phyloP scores from a whole-genome alignment of 148 eudicot genomes.

The Rhododendron mucronatum region DNA sequence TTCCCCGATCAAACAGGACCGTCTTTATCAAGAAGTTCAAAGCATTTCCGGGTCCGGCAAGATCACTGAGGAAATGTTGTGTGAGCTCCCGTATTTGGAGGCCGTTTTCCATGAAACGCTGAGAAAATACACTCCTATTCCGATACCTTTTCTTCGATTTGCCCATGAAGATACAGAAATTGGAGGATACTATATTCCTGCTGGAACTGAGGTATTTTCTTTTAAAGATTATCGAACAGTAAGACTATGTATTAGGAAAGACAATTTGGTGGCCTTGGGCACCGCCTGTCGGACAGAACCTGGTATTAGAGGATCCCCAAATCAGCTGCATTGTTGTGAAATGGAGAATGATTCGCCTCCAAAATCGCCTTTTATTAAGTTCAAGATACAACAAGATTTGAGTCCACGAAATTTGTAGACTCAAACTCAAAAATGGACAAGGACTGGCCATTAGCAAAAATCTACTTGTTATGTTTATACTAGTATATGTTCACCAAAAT shows the following conservation, averaged over 20 bases:
- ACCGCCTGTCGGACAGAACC: no score
- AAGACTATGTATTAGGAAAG: not conserved
- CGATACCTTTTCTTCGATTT: constrained; percentile 59
- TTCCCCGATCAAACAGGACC: constrained; percentile 33
- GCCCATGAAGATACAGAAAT: constrained; percentile 71
- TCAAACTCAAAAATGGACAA: no score
- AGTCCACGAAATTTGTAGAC: not conserved
- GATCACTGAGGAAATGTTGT: constrained; percentile 61
- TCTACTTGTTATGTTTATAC: no score
- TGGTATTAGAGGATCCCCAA: no score
- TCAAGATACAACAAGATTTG: not conserved
- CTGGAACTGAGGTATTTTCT: constrained; percentile 67
- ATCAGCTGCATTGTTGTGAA: no score
- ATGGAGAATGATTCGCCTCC: no score
- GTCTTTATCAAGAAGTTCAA: constrained; percentile 46
- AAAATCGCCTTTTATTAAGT: no score
- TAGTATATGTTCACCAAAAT: no score
- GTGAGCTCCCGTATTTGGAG: constrained; percentile 56
- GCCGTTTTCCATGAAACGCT: constrained; percentile 88
- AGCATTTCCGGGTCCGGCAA: constrained; percentile 52
- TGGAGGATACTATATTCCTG: constrained; percentile 72
- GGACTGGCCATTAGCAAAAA: no score
- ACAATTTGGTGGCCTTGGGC: no score
- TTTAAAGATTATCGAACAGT: not conserved
- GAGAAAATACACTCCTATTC: constrained; percentile 70